Evolutionary conservation across 2,329 filamentous ascomycete genomes (phyloP).

Genomic region (Claviceps humidiphila): DNA sequence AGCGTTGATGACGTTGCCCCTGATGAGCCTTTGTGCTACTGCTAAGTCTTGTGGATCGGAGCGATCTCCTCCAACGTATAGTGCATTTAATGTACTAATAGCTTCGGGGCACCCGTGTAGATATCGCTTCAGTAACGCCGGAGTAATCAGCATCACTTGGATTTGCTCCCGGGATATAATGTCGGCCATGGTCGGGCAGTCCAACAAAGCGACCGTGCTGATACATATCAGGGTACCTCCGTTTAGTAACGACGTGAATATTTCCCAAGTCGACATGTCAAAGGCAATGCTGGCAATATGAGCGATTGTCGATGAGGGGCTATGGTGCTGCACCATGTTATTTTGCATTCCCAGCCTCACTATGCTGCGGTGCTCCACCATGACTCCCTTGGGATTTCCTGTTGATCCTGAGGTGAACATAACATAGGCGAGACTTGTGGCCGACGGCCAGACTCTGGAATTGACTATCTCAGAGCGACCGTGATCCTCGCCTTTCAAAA

Average conservation of each 20-base stretch:
- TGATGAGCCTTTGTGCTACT: neutral
- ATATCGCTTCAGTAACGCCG: constrained; percentile 1
- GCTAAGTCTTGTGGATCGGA: neutral
- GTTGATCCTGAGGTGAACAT: constrained; percentile 3
- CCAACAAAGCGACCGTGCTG: constrained; percentile 5
- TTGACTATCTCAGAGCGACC: neutral
- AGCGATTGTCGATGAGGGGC: neutral
- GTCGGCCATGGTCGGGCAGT: neutral
- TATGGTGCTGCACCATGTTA: neutral
- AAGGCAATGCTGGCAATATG: constrained; percentile 8
- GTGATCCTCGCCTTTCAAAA: neutral
- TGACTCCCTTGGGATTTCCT: neutral
- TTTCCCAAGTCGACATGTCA: constrained; percentile 8
- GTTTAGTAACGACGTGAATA: constrained; percentile 7
- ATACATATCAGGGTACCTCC: constrained; percentile 9
- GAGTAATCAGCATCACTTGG: neutral
- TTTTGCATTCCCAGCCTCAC: neutral
- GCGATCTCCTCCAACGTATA: neutral
- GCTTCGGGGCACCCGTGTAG: neutral
- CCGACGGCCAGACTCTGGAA: neutral
- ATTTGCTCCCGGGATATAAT: neutral
- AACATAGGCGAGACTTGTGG: constrained; percentile 1
- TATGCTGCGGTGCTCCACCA: constrained; percentile 1
- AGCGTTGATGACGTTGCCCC: constrained; percentile 4
- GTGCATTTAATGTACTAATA: neutral